These are phyloP conservation scores for Cyberlindnera bimundalis DNA, from an alignment of 805 yeast genomes.

Conservation along the genomic window DNA sequence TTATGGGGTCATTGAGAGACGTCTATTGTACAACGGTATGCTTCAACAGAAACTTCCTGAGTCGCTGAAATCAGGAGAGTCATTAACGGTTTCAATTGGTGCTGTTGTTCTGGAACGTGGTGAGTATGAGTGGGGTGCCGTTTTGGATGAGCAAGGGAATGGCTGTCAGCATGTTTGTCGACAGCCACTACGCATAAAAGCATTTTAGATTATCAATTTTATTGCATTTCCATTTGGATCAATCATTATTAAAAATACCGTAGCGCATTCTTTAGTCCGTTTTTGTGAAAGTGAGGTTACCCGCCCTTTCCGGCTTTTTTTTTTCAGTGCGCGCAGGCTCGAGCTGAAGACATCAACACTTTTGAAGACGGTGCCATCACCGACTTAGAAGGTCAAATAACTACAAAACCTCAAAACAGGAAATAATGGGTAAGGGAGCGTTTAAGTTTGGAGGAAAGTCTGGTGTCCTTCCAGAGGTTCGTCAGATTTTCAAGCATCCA, in stretches of 20 bases:
- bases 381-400: too few relatives aligned
- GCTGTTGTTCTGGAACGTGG: slow-evolving; percentile 72
- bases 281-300: too few relatives aligned
- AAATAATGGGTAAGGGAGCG: slow-evolving; percentile 43
- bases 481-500: slow-evolving; percentile 72
- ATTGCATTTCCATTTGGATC: too few relatives aligned
- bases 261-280: too few relatives aligned
- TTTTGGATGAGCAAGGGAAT: slow-evolving; percentile 44
- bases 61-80: slow-evolving; percentile 40
- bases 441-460: slow-evolving; percentile 56
- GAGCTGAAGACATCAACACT: not conserved
- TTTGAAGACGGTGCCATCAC: too few relatives aligned
- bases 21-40: slow-evolving; percentile 68
- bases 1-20: slow-evolving; percentile 45
- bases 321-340: not conserved
- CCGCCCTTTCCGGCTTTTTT: slow-evolving; percentile 6
- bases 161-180: slow-evolving; percentile 38
- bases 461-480: slow-evolving; percentile 77
- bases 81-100: slow-evolving; percentile 44
- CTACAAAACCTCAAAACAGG: too few relatives aligned
- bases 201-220: slow-evolving; percentile 30
- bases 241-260: too few relatives aligned
- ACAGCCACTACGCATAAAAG: slow-evolving; percentile 34
- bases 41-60: slow-evolving; percentile 52
- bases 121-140: slow-evolving; percentile 75